A percentile compares a stretch with the other conserved stretches of the same genome.
Evolutionary conservation across 768 basidiomycete genomes (phyloP).

Genomic region (Termitomyces titanicus): DNA sequence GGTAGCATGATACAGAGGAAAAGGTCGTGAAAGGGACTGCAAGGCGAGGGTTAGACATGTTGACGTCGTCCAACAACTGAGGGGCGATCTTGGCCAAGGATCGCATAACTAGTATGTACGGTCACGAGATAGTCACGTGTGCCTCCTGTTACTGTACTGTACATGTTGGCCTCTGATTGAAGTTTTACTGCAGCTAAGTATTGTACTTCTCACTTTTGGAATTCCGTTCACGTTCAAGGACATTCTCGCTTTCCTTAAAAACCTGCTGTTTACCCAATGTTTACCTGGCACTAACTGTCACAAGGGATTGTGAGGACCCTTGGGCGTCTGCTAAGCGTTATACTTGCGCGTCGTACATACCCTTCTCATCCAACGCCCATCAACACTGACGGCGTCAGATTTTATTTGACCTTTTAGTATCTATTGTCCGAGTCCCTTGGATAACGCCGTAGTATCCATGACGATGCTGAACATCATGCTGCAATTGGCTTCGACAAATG

Average conservation of each 20-base stretch:
- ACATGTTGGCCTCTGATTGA: no score
- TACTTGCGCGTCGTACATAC: no score
- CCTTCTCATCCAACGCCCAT: background rate
- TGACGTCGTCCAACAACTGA: background rate
- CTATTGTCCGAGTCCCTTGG: no score
- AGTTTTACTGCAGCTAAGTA: no score
- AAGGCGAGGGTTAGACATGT: background rate
- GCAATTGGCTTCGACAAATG: background rate
- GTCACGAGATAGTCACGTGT: background rate
- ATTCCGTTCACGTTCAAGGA: no score
- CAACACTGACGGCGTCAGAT: background rate
- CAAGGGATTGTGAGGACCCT: background rate
- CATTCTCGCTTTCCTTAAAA: no score
- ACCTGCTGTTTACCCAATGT: background rate
- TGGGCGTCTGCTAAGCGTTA: background rate
- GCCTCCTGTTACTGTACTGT: no score
- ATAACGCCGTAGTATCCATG: background rate
- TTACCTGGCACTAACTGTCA: background rate
- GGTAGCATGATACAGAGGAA: background rate
- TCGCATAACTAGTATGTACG: no score
- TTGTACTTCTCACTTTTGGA: no score
- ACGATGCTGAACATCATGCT: background rate
- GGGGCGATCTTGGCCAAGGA: background rate
- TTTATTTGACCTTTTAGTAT: background rate
- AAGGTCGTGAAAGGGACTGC: background rate